Evolutionary conservation across 2,329 filamentous ascomycete species (phyloP), one percentile per base, ranked within the genome.

Genomic region (Ophiostoma sp.): DNA sequence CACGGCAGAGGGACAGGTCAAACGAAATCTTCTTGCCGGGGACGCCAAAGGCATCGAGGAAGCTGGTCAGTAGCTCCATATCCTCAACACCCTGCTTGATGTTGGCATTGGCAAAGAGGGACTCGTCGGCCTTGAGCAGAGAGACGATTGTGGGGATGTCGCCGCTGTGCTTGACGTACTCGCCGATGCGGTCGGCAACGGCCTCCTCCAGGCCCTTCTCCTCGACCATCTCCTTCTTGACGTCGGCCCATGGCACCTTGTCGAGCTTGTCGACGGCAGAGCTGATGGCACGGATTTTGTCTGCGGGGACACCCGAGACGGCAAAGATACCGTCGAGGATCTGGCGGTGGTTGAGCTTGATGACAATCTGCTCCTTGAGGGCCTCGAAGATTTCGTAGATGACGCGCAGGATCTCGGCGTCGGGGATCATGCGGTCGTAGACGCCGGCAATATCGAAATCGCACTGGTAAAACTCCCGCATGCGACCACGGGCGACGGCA

Each of bases 391-490:
- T 92, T 80, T 98, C 94, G 78, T 89, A 90, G 69, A 93, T 89
- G 77, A 98, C 94, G 73, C 92, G 88, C 78, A 98, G 84, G 74
- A 97, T 92, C 84, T 98, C 95, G 50, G 94, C 93, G 80, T 98
- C 95, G 73, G 95, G 93, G 33, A 97, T 88, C 94, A 98, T 97
- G 71, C 93, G 84, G 80, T 97, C 95, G 84, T 94, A 97, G 57
- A 85, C 86, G 75, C 95, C 94, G 15, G 95, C 95, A 83, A 98
- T 95, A 81, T 98, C 95, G 80, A 98, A 97, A 83, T 98, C 95
- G 84, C 95, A 98, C 83, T 98, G 95, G 85, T 97, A 97, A 83
- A 97, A 97, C 83, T 98, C 95, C 79, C 95, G 89, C 92, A 97
- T 96, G 71, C 95, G 90, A 70, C 95, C 95, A 81, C 97, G 96